Base-by-base conservation (phyloP, 371 early-diverging fungal species). In the Circinella minor region DNA sequence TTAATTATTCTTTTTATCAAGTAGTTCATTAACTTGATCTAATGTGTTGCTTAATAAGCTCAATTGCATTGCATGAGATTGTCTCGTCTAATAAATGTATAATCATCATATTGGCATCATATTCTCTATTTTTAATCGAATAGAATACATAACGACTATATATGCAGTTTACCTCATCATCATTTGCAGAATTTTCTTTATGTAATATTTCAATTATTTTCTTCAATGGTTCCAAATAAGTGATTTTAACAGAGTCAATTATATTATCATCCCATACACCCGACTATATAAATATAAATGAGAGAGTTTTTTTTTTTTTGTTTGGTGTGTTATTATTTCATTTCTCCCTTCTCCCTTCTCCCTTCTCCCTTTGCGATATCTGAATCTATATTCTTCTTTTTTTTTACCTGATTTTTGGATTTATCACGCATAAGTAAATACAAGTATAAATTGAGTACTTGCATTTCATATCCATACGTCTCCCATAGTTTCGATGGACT, bases 391-490 rank as follows among this genome's bases (percentile, higher is more conserved):
- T 47, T 47, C 43, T 18, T 64, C n/a, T 27, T 34, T 34, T 36
- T 9, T 4, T 13, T 69, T 68, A 67, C 74, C 70, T 51, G 55
- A 17, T 78, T 78, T 3, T 68, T 64, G n/a, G 66, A 47, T 20
- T 61, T 37, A 49, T 82, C 82, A 6, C 77, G 76, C 60, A 82
- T 77, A 43, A 82, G 73, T 49, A 82, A 39, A 69, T 75, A 82
- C 63, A 82, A 36, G 55, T 80, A 80, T 63, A 78, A 77, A 68
- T 82, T 82, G 47, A 80, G 70, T 5, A 74, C 71, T 55, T 82
- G 80, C 77, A 82, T 82, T 34, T 73, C 66, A 51, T 66, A 65
- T 17, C 74, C 77, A 46, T 71, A 76, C 14, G 66, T 72, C 27
- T 74, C 73, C 63, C 66, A 67, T 36, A 74, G 63, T n/a, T 5